Percentiles rank a stretch among this genome's conserved stretches.
Evolutionary conservation across 73 alveolate species (phyloP).

Genomic region (Breviolum minutum): DNA sequence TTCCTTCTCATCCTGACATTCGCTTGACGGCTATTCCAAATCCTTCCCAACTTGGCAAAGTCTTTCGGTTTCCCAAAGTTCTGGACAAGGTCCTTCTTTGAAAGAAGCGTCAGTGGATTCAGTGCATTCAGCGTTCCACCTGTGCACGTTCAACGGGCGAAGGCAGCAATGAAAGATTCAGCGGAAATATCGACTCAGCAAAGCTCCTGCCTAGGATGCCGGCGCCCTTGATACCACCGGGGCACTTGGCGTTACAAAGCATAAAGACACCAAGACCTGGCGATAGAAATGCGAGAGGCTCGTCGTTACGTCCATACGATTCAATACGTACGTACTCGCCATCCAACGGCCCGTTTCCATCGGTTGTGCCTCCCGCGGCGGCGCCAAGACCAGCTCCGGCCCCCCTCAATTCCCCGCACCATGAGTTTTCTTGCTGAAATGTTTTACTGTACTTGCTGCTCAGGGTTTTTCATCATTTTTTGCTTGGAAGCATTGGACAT

Average conservation of each 20-base stretch:
- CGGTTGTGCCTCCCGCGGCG: constrained; percentile 56
- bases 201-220: constrained; percentile 79
- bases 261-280: constrained; percentile 79
- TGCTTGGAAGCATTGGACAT: background rate
- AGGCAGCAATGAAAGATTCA: background rate
- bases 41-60: background rate
- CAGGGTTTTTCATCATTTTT: background rate
- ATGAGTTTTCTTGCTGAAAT: background rate
- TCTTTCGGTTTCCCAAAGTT: background rate
- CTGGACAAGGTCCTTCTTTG: constrained; percentile 38
- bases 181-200: background rate
- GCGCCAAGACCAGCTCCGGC: constrained; percentile 79
- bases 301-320: background rate
- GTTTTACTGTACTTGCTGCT: background rate
- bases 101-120: constrained; percentile 81
- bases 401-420: background rate
- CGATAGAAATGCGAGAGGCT: background rate
- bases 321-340: background rate
- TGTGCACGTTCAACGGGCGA: background rate
- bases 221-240: constrained; percentile 95
- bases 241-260: constrained; percentile 92
- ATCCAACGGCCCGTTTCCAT: background rate
- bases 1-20: constrained; percentile 59
- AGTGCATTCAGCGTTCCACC: constrained; percentile 38
- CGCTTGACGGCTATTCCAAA: background rate